Percentiles rank a stretch among this genome's conserved stretches.
These are phyloP conservation scores for Blastobotrys apis DNA, from an alignment of 1,139 yeast species.

Conservation along the genomic window DNA sequence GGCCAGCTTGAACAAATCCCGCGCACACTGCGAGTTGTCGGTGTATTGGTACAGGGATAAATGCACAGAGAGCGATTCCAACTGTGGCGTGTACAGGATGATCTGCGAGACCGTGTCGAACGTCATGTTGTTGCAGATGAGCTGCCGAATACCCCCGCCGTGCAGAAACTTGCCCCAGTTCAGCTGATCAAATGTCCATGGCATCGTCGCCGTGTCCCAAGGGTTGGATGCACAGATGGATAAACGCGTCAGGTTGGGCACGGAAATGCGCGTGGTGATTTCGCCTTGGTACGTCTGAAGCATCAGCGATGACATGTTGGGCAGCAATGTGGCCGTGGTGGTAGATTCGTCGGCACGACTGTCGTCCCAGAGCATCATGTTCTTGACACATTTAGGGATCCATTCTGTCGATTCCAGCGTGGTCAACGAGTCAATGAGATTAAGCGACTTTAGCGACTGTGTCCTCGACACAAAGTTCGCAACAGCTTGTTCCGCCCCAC, in stretches of 20 bases:
- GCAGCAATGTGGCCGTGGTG: not conserved
- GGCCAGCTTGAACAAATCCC: slow-evolving; percentile 1
- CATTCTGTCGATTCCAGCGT: not conserved
- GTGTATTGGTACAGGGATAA: not conserved
- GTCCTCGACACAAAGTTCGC: slow-evolving; percentile 5
- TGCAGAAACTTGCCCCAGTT: too few species aligned
- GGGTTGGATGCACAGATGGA: slow-evolving; percentile 1
- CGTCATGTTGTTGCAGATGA: slow-evolving; percentile 8
- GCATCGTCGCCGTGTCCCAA: too few species aligned
- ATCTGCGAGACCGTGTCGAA: slow-evolving; percentile 1
- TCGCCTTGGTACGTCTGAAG: slow-evolving; percentile 4
- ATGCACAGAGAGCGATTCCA: not conserved
- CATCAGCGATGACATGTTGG: not conserved
- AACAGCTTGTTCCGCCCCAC: slow-evolving; percentile 1
- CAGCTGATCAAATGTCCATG: too few species aligned
- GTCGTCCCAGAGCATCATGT: slow-evolving; percentile 6
- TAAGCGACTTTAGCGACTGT: not conserved
- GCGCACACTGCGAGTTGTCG: slow-evolving; percentile 1
- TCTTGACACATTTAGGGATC: slow-evolving; percentile 5
- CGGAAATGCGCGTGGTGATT: not conserved
- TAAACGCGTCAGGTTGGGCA: slow-evolving; percentile 4
- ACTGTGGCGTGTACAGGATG: not conserved
- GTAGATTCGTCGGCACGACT: not conserved
- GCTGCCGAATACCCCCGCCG: not conserved
- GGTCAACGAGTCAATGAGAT: slow-evolving; percentile 5